Conservation (phyloP, 2,329 filamentous ascomycete species). For the Stachybotrys chartarum region DNA sequence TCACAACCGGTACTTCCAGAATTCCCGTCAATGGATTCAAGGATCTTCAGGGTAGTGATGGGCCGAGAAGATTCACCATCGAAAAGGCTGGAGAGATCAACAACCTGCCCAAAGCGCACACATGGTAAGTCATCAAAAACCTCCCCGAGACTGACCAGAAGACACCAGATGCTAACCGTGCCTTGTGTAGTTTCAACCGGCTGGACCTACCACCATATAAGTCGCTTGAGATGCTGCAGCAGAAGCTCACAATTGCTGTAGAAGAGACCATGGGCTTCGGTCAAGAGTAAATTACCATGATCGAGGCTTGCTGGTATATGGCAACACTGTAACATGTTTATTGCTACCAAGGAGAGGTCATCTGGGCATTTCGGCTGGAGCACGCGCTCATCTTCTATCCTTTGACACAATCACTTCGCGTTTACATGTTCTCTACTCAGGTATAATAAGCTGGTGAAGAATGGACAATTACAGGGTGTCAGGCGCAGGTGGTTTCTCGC, state of each 20-base stretch:
- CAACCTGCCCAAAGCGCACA: constrained; percentile 94
- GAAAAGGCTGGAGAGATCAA: constrained; percentile 90
- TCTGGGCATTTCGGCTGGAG: neutral
- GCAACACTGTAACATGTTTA: constrained; percentile 7
- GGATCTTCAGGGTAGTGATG: constrained; percentile 94
- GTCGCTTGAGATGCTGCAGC: constrained; percentile 72
- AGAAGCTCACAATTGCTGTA: constrained; percentile 92
- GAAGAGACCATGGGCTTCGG: constrained; percentile 99
- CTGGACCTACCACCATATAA: constrained; percentile 94
- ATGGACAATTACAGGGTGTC: constrained; percentile 20
- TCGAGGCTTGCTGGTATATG: constrained; percentile 6
- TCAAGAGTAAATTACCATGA: constrained; percentile 63
- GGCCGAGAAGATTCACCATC: constrained; percentile 91
- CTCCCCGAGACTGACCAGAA: neutral
- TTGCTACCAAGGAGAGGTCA: neutral
- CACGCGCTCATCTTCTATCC: constrained; percentile 2
- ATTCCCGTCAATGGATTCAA: constrained; percentile 99
- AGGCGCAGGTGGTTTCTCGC: constrained; percentile 18
- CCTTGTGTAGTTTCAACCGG: constrained; percentile 74
- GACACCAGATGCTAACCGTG: constrained; percentile 9
- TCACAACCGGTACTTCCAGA: constrained; percentile 93
- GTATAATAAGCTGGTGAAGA: constrained; percentile 23
- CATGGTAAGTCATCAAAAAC: constrained; percentile 61
- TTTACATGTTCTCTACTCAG: constrained; percentile 16
- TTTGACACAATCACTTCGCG: constrained; percentile 9